Evolutionary conservation across 129 eudicot species (phyloP).

Genomic region (Silybum marianum): DNA sequence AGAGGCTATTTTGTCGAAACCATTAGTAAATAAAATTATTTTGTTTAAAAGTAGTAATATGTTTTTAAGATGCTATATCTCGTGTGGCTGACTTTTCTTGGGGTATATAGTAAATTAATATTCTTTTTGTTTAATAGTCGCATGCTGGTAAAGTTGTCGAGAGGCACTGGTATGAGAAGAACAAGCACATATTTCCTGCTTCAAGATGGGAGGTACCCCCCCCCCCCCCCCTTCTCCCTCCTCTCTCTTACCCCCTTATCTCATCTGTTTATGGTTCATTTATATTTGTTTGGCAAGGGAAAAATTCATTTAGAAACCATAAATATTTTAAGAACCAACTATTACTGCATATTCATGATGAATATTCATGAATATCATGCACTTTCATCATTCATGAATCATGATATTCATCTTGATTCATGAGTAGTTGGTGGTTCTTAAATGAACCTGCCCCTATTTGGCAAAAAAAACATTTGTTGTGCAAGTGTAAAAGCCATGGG

Average conservation of each 20-base stretch:
- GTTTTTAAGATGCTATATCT: background rate
- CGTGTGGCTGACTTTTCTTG: background rate
- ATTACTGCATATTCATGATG: background rate
- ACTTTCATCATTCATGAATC: background rate
- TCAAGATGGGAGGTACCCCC: slow-evolving; percentile 99
- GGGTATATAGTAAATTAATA: background rate
- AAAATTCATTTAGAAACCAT: background rate
- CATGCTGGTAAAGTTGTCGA: slow-evolving; percentile 99
- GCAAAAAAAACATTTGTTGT: background rate
- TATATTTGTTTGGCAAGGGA: background rate
- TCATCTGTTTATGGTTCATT: background rate
- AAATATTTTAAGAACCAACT: background rate
- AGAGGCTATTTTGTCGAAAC: background rate
- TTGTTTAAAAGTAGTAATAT: background rate
- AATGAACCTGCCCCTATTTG: background rate
- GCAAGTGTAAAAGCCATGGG: background rate
- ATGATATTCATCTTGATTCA: background rate
- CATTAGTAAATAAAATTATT: background rate
- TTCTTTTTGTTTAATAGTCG: slow-evolving; percentile 50
- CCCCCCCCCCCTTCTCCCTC: too few relatives aligned
- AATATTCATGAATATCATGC: background rate
- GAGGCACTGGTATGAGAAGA: slow-evolving; percentile 99
- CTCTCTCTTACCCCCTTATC: background rate
- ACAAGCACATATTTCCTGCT: slow-evolving; percentile 98
- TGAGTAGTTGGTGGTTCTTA: background rate